These are phyloP conservation scores for Ulmus americana DNA, from an alignment of 331 rosid species.

Conservation along the genomic window DNA sequence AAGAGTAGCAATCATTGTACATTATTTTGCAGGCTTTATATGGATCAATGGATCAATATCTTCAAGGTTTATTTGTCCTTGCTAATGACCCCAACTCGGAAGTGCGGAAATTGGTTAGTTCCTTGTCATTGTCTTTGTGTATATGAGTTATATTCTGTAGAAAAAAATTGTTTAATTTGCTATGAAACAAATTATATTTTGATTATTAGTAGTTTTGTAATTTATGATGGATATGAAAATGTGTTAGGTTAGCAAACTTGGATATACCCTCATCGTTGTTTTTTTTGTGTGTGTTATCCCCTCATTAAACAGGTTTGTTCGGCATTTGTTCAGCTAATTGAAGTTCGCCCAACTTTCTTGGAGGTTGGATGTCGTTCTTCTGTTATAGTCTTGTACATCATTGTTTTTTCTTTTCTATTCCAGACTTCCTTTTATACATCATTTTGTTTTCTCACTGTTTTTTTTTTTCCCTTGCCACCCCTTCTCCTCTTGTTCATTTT, in stretches of 20 bases:
- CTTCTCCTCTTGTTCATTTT: slow-evolving; percentile 24
- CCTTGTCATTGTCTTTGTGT: slow-evolving; percentile 9
- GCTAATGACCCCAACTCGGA: slow-evolving; percentile 73
- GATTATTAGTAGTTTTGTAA: background rate
- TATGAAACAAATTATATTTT: background rate
- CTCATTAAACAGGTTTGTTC: slow-evolving; percentile 64
- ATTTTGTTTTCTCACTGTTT: background rate
- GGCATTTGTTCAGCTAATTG: slow-evolving; percentile 96
- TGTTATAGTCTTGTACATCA: slow-evolving; percentile 4
- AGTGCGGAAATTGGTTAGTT: slow-evolving; percentile 90
- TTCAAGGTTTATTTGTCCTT: slow-evolving; percentile 88
- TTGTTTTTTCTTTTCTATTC: slow-evolving; percentile 4
- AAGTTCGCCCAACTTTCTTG: slow-evolving; percentile 85
- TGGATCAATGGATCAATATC: slow-evolving; percentile 81
- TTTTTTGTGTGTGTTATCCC: background rate
- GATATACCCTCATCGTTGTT: slow-evolving; percentile 9
- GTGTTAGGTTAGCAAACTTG: slow-evolving; percentile 8
- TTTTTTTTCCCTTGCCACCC: slow-evolving; percentile 15
- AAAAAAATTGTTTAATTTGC: slow-evolving; percentile 1
- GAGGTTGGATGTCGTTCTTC: slow-evolving; percentile 53
- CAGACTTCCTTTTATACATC: background rate
- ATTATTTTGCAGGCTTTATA: slow-evolving; percentile 58
- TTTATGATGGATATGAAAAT: background rate
- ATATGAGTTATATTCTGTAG: slow-evolving; percentile 3
- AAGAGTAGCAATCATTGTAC: slow-evolving; percentile 18